phyloP scores from a whole-genome alignment of 352 stramenopile genomes.

The Aphanomyces cochlioides region DNA sequence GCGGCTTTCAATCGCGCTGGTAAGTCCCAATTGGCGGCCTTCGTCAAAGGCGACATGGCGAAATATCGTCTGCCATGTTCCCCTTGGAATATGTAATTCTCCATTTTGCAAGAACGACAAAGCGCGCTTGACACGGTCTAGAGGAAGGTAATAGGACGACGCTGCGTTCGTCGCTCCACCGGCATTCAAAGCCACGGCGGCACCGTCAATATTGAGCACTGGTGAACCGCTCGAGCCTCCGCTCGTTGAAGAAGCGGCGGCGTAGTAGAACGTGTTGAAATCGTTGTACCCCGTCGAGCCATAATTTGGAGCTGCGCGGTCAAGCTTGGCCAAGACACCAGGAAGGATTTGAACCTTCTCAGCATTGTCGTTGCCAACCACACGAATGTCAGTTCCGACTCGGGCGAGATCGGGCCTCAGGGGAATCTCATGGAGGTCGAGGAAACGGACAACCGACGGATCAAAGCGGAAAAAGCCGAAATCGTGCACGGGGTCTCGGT shows the following conservation, averaged over 20 bases:
- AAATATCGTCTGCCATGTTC: slow-evolving; percentile 86
- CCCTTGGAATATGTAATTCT: slow-evolving; percentile 48
- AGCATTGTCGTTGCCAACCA: slow-evolving; percentile 88
- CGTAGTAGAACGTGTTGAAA: slow-evolving; percentile 92
- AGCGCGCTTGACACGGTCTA: slow-evolving; percentile 82
- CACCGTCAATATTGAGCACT: slow-evolving; percentile 82
- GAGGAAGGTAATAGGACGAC: slow-evolving; percentile 88
- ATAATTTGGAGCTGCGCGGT: slow-evolving; percentile 89
- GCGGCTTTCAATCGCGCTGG: slow-evolving; percentile 53
- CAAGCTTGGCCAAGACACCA: slow-evolving; percentile 85
- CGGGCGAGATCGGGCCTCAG: slow-evolving; percentile 76
- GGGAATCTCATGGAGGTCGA: slow-evolving; percentile 78
- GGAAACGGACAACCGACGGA: slow-evolving; percentile 84
- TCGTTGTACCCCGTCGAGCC: slow-evolving; percentile 86
- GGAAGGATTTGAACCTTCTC: slow-evolving; percentile 90
- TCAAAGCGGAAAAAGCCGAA: slow-evolving; percentile 92
- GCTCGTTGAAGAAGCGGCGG: slow-evolving; percentile 76
- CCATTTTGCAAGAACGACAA: slow-evolving; percentile 54
- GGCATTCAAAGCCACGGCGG: slow-evolving; percentile 89
- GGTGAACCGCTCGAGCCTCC: slow-evolving; percentile 85
- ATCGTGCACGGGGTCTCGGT: slow-evolving; percentile 89
- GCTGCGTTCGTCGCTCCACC: slow-evolving; percentile 81
- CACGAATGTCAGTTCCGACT: slow-evolving; percentile 88
- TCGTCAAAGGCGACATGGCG: slow-evolving; percentile 89
- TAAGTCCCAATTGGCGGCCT: slow-evolving; percentile 71